Evolutionary conservation across 1,284 basidiomycete genomes (phyloP), one percentile per base, ranked within the genome.

Genomic region (Pseudozyma tsukubaensis): DNA sequence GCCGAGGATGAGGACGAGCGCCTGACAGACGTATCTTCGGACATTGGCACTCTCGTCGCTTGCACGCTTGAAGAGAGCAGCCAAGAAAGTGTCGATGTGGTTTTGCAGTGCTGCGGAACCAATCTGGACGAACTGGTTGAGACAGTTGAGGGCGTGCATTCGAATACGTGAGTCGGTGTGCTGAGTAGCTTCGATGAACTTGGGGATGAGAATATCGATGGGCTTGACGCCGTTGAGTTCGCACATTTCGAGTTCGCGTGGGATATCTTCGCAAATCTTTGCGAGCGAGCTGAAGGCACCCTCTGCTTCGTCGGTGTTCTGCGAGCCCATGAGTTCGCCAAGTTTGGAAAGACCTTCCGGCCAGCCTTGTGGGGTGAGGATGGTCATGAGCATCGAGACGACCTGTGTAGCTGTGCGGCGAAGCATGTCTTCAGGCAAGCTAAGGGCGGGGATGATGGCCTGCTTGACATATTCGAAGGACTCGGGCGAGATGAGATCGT

Each of bases 221-320:
- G 79, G 78, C 48, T 75, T 74, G 66, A 81, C 78, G 50, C 82
- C 82, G 91, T 91, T 90, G 83, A 98, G 92, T 70, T 94, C 91
- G 75, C 97, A 90, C 43, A 79, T 71, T 85, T 98, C 96, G 85
- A 99, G 89, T 86, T 96, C 94, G 70, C 92, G 90, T 6, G 96
- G 94, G 75, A 95, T 96, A 84, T 99, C 97, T 86, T 98, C 94
- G 85, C 94, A 96, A 59, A 97, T 91, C 85, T 97, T 97, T 84
- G 95, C 92, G 55, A 99, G 89, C 8, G 94, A 92, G 83, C 93
- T 92, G 87, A 98, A 97, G 14, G 94, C 93, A 51, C 93, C 93
- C 59, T 84, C 83, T n/a, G 72, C 76, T 50, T 81, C 76, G 61
- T 79, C 72, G 18, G 48, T 43, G 51, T 83, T 77, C 24, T 66